Evolutionary conservation across 805 yeast genomes (phyloP).

Genomic region (Candida alai): DNA sequence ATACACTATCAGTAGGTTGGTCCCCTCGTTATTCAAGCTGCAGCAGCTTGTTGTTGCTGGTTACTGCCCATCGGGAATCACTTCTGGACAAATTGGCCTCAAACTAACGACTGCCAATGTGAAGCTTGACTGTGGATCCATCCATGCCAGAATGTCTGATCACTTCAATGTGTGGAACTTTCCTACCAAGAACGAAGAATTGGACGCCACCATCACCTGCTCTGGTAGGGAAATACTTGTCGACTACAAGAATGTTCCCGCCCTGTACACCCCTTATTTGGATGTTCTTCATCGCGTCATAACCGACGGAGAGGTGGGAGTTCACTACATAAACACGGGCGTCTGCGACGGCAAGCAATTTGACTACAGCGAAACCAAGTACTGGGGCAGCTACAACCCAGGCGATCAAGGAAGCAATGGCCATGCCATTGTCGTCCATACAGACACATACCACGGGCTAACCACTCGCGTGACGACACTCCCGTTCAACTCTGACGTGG

Average conservation of each 20-base stretch:
- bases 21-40: slow-evolving; percentile 13
- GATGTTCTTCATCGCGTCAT: slow-evolving; percentile 4
- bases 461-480: slow-evolving; percentile 18
- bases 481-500: slow-evolving; percentile 13
- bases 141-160: not conserved
- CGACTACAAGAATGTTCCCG: slow-evolving; percentile 19
- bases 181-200: slow-evolving; percentile 9
- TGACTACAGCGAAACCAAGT: slow-evolving; percentile 13
- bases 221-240: slow-evolving; percentile 1
- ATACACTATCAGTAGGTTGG: slow-evolving; percentile 3
- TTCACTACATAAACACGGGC: slow-evolving; percentile 10
- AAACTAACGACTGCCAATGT: not conserved
- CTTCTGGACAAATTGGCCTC: not conserved
- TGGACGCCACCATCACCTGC: slow-evolving; percentile 10
- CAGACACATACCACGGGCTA: slow-evolving; percentile 19
- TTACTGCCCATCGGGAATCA: not conserved
- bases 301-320: not conserved
- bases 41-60: slow-evolving; percentile 13
- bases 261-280: slow-evolving; percentile 19
- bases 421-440: slow-evolving; percentile 11
- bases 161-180: not conserved
- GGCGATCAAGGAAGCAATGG: slow-evolving; percentile 12
- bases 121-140: slow-evolving; percentile 1
- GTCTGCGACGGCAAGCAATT: slow-evolving; percentile 9
- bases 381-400: slow-evolving; percentile 8